Evolutionary conservation across 371 early-diverging fungal genomes (phyloP).

Genomic region (Rhizopus delemar): DNA sequence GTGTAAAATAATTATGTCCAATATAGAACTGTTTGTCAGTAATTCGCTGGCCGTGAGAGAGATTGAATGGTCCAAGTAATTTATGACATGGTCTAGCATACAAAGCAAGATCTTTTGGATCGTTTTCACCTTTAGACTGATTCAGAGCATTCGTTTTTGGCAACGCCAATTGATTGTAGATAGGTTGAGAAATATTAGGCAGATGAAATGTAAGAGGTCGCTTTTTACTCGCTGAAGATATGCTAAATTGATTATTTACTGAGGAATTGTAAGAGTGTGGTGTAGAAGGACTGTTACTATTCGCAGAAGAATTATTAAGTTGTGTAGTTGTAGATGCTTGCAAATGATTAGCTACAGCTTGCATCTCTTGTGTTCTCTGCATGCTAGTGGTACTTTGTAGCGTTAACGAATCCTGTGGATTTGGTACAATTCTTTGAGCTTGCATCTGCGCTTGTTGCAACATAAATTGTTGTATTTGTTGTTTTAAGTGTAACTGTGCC

Average conservation of each 20-base stretch:
- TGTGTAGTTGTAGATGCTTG: not conserved
- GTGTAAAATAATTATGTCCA: not conserved
- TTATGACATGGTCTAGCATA: not conserved
- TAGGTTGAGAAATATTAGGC: not conserved
- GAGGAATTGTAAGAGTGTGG: too few relatives aligned
- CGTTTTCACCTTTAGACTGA: not conserved
- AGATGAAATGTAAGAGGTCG: not conserved
- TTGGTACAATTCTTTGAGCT: too few relatives aligned
- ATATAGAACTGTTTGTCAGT: constrained; percentile 4
- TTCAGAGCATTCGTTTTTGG: not conserved
- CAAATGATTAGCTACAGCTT: not conserved
- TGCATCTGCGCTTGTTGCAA: not conserved
- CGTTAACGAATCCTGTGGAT: too few relatives aligned
- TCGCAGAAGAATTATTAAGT: too few relatives aligned
- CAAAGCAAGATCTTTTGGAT: not conserved
- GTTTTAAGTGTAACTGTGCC: not conserved
- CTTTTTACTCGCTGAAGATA: not conserved
- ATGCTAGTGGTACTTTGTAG: too few relatives aligned
- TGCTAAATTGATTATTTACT: too few relatives aligned
- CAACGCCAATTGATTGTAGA: not conserved
- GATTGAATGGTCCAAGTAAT: not conserved
- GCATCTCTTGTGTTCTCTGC: not conserved
- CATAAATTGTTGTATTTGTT: not conserved
- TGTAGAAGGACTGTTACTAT: not conserved
- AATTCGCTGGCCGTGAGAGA: not conserved